Evolutionary conservation across 2,329 filamentous ascomycete genomes (phyloP), one percentile per base, ranked within the genome.

Genomic region (Raffaelea deltoideospora): DNA sequence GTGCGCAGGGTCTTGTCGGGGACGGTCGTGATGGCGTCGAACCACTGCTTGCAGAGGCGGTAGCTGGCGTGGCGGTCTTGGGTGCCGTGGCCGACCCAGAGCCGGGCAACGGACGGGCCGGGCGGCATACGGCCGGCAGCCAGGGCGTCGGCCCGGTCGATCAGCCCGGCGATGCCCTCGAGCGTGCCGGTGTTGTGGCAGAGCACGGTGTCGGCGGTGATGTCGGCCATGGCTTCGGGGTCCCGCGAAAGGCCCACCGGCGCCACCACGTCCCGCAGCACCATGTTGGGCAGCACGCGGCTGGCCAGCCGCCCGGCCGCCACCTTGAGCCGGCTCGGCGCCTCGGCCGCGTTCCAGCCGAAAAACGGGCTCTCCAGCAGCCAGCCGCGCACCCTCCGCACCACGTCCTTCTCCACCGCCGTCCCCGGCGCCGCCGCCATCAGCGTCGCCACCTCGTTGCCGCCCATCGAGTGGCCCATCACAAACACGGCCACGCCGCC

Each of bases 381-480:
- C 63, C 79, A 84, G 18, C 86, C 86, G 32, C 76, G 66, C 33
- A 93, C 68, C 40, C 67, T 61, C 26, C 59, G 53, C 30, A 73
- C 65, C 11, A 83, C 30, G 31, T 28, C 53, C 14, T 72, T 66
- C 31, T 59, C 57, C 51, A 74, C 67, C 20, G 29, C 22, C 11
- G 39, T 37, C 23, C 39, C 44, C 38, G 54, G 41, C 1, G 63
- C 53, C 37, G 67, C 61, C 38, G 60, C 65, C 19, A 67, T 67
- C 18, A 79, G 54, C 31, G 72, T 75, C 9, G 93, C 60, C 6
- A 76, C 70, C 56, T 92, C 70, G 19, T 76, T 83, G 41, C 87
- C 87, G 45, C 87, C 87, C 84, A 94, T 94, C 18, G 79, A 86
- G 57, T 94, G 85, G 37, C 87, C 87, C 63, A 90, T 75, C 17